Evolutionary conservation across 768 basidiomycete genomes (phyloP).

Genomic region (Podaxis carcinomalis): DNA sequence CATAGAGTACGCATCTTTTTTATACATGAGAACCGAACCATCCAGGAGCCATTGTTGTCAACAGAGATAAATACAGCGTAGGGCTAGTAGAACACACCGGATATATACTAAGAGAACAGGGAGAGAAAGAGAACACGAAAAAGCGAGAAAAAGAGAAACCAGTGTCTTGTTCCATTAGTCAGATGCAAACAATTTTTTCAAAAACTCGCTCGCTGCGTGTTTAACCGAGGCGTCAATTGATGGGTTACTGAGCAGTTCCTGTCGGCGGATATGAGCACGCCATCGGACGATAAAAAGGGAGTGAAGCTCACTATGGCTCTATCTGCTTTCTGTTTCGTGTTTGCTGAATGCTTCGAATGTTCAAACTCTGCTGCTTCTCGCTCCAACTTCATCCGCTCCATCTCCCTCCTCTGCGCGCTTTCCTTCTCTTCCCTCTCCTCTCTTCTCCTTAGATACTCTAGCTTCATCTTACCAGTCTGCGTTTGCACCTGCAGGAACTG

Average conservation of each 20-base stretch:
- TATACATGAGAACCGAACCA: conserved; percentile 5
- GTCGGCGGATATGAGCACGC: conserved; percentile 1
- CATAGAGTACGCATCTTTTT: neutral
- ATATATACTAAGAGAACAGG: conserved; percentile 3
- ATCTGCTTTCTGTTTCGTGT: conserved; percentile 57
- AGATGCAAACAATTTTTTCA: conserved; percentile 44
- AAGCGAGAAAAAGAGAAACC: neutral
- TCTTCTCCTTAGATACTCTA: conserved; percentile 61
- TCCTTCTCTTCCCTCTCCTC: conserved; percentile 71
- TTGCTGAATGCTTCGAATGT: conserved; percentile 43
- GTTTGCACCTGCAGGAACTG: conserved; percentile 64
- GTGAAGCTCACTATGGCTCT: conserved; percentile 50
- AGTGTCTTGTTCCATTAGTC: neutral
- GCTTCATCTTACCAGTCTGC: conserved; percentile 65
- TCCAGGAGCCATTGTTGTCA: conserved; percentile 3
- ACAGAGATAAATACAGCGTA: conserved; percentile 6
- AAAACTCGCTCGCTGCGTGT: conserved; percentile 65
- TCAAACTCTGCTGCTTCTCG: conserved; percentile 56
- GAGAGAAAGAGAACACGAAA: neutral
- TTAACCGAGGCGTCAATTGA: conserved; percentile 56
- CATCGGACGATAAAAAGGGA: neutral
- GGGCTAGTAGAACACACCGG: conserved; percentile 1
- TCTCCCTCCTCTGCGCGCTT: conserved; percentile 42
- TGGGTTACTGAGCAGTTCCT: conserved; percentile 59
- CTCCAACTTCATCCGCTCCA: conserved; percentile 50